Conservation (phyloP, 441 rosid species). For the Syzygium malaccense region DNA sequence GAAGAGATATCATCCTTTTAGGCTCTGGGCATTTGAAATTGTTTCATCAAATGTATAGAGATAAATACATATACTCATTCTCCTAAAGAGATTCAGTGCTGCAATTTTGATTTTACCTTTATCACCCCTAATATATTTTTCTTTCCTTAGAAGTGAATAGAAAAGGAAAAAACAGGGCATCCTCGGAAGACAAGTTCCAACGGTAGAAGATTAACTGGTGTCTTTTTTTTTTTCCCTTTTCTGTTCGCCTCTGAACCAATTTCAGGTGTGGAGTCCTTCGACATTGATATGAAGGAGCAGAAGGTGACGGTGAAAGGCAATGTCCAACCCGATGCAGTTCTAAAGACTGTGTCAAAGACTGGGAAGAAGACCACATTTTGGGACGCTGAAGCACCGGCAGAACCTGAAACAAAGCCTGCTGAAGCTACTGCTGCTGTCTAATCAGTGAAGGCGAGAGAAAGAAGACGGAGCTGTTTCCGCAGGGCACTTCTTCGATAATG, state of each 20-base stretch:
- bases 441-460: background rate
- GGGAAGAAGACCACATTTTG: constrained; percentile 84
- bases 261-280: constrained; percentile 72
- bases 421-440: constrained; percentile 29
- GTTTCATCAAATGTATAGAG: background rate
- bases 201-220: background rate
- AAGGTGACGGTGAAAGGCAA: constrained; percentile 87
- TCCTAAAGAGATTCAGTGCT: background rate
- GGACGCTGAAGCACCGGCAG: constrained; percentile 41
- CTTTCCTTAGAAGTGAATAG: background rate
- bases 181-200: background rate
- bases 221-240: background rate
- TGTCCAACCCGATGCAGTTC: constrained; percentile 73
- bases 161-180: background rate
- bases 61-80: background rate
- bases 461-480: background rate
- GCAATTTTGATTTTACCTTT: background rate
- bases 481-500: background rate
- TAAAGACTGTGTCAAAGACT: constrained; percentile 75
- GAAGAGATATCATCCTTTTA: background rate
- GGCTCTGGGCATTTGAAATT: background rate
- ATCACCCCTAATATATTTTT: background rate
- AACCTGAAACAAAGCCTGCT: constrained; percentile 25
- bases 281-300: constrained; percentile 73
- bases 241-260: background rate